phyloP scores from a whole-genome alignment of 1,284 basidiomycete genomes.

The Apiotrichum laibachii region DNA sequence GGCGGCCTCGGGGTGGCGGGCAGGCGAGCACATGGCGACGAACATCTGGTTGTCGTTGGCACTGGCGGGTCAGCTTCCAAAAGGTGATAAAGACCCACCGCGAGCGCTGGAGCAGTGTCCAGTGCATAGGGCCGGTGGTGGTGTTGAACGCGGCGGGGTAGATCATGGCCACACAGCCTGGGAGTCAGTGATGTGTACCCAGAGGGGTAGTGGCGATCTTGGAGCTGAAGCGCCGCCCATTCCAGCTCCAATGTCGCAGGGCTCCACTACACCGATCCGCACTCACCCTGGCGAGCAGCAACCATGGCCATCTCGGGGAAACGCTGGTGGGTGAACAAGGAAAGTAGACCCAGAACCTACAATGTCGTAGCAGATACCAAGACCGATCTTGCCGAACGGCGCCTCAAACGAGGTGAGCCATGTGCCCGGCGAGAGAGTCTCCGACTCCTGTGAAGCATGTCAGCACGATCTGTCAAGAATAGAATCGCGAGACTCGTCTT shows the following conservation, averaged over 20 bases:
- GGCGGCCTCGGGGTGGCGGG: constrained; percentile 72
- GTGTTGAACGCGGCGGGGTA: constrained; percentile 68
- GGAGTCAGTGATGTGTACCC: background rate
- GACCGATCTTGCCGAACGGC: constrained; percentile 55
- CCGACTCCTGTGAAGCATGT: constrained; percentile 70
- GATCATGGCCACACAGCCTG: constrained; percentile 83
- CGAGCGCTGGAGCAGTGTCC: constrained; percentile 86
- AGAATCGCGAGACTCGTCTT: background rate
- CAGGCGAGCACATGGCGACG: constrained; percentile 92
- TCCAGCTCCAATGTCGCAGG: too few species aligned
- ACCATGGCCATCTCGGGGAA: constrained; percentile 87
- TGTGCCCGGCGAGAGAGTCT: constrained; percentile 79
- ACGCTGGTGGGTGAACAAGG: too few species aligned
- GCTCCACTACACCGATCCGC: background rate
- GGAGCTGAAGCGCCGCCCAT: too few species aligned
- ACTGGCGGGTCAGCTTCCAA: constrained; percentile 51
- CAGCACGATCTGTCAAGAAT: background rate
- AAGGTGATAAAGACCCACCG: constrained; percentile 56
- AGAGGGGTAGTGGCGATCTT: background rate
- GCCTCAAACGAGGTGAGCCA: constrained; percentile 83
- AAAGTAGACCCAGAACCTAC: constrained; percentile 22
- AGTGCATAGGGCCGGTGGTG: constrained; percentile 93
- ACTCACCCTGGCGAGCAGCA: constrained; percentile 74
- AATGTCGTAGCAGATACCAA: constrained; percentile 56
- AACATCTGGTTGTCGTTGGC: constrained; percentile 96